Percentiles rank a stretch among this genome's conserved stretches.
Evolutionary conservation across 768 basidiomycete species (phyloP).

Genomic region (Rickenella mellea): DNA sequence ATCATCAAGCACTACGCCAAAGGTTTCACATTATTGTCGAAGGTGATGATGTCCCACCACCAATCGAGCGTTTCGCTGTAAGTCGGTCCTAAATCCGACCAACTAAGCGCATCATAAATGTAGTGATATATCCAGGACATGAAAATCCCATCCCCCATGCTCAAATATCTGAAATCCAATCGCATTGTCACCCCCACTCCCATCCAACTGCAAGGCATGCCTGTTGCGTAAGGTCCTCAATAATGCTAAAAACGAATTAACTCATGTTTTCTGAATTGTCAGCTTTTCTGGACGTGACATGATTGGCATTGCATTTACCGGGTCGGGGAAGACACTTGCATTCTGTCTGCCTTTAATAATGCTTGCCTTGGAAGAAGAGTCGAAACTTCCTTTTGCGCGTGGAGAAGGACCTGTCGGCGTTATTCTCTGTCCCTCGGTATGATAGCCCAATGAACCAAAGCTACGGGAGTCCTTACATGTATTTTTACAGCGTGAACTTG

Average conservation of each 20-base stretch:
- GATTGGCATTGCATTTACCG: conserved; percentile 98
- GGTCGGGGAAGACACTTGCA: conserved; percentile 96
- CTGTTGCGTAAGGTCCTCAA: conserved; percentile 64
- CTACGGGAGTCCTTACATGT: not conserved
- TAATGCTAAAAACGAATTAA: no score
- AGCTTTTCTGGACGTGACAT: conserved; percentile 95
- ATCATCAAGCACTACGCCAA: conserved; percentile 70
- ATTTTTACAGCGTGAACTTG: conserved; percentile 61
- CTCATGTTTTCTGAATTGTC: conserved; percentile 13
- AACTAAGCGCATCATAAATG: not conserved
- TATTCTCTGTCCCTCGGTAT: conserved; percentile 81
- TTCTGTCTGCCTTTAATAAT: conserved; percentile 98
- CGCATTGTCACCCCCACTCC: conserved; percentile 85
- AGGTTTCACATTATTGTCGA: conserved; percentile 94
- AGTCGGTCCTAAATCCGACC: conserved; percentile 3
- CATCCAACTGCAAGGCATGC: conserved; percentile 95
- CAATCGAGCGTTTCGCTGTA: conserved; percentile 83
- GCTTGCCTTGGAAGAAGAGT: conserved; percentile 91
- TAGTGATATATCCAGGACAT: conserved; percentile 68
- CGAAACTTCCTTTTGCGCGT: conserved; percentile 76
- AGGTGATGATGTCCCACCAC: conserved; percentile 87
- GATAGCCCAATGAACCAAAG: conserved; percentile 1
- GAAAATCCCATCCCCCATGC: conserved; percentile 88
- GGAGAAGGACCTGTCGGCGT: conserved; percentile 98
- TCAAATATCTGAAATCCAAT: conserved; percentile 76